Evolutionary conservation across 805 yeast species (phyloP).

Genomic region (Helenozyma baotianmanensis): DNA sequence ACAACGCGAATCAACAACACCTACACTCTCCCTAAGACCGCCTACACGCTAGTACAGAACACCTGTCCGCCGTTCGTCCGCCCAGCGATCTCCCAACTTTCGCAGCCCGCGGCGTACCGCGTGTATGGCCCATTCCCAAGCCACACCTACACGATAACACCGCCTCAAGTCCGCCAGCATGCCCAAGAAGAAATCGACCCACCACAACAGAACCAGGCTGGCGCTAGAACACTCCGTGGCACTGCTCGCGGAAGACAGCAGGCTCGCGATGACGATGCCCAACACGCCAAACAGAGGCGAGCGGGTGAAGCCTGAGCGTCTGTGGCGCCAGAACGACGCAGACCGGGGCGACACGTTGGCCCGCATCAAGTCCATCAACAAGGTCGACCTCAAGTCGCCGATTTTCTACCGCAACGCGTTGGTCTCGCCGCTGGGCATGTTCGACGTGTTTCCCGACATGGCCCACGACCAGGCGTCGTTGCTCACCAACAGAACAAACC

Average conservation of each 20-base stretch:
- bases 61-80: too few species aligned
- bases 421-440: background rate
- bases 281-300: background rate
- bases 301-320: background rate
- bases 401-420: background rate
- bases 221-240: too few species aligned
- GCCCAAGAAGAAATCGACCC: background rate
- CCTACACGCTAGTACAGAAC: too few species aligned
- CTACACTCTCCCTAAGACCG: too few species aligned
- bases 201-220: background rate
- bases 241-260: too few species aligned
- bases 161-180: too few species aligned
- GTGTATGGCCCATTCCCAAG: too few species aligned
- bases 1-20: too few species aligned
- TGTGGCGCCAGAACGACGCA: background rate
- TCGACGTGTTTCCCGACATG: background rate
- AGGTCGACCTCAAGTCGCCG: constrained; percentile 1
- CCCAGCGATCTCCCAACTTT: too few species aligned
- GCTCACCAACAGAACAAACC: constrained; percentile 1
- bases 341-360: constrained; percentile 1
- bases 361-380: constrained; percentile 2
- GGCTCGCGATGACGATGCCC: background rate
- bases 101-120: too few species aligned
- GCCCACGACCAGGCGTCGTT: background rate
- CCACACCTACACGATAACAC: too few species aligned